Conservation (phyloP, 1,284 basidiomycete genomes). For the Mycosarcoma maydis region DNA sequence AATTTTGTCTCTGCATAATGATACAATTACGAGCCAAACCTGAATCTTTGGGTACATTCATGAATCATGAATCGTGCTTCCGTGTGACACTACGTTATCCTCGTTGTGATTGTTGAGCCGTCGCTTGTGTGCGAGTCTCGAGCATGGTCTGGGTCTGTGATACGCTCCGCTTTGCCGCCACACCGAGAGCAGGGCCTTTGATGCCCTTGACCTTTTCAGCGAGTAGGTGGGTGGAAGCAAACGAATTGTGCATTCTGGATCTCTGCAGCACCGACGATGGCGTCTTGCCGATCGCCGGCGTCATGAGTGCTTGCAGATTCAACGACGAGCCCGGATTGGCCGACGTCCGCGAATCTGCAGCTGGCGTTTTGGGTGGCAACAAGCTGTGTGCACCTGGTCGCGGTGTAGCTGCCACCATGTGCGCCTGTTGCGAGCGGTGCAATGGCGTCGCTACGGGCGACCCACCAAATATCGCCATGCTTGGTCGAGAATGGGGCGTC, state of each 20-base stretch:
- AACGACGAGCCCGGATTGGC: slow-evolving; percentile 16
- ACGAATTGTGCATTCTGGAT: slow-evolving; percentile 41
- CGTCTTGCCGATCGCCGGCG: slow-evolving; percentile 39
- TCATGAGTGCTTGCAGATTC: slow-evolving; percentile 32
- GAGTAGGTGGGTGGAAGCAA: slow-evolving; percentile 22
- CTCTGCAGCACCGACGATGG: slow-evolving; percentile 38
- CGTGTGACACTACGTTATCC: background rate
- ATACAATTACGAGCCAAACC: no score
- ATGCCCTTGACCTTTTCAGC: slow-evolving; percentile 30
- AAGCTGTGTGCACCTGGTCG: slow-evolving; percentile 11
- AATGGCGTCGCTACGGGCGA: slow-evolving; percentile 26
- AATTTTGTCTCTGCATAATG: background rate
- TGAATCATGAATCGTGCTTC: no score
- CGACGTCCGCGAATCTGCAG: slow-evolving; percentile 3
- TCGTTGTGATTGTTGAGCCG: background rate
- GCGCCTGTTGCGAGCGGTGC: slow-evolving; percentile 18
- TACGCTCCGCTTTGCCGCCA: slow-evolving; percentile 14
- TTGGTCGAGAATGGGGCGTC: slow-evolving; percentile 6
- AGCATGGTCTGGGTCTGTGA: slow-evolving; percentile 20
- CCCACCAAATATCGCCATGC: slow-evolving; percentile 16
- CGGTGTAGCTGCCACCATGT: slow-evolving; percentile 28
- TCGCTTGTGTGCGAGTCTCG: slow-evolving; percentile 3
- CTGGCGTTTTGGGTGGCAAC: slow-evolving; percentile 26
- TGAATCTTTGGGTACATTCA: background rate
- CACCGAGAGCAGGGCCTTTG: slow-evolving; percentile 17